Base-by-base conservation (phyloP, 306 rosid species). In the Ochetophila trinervis region DNA sequence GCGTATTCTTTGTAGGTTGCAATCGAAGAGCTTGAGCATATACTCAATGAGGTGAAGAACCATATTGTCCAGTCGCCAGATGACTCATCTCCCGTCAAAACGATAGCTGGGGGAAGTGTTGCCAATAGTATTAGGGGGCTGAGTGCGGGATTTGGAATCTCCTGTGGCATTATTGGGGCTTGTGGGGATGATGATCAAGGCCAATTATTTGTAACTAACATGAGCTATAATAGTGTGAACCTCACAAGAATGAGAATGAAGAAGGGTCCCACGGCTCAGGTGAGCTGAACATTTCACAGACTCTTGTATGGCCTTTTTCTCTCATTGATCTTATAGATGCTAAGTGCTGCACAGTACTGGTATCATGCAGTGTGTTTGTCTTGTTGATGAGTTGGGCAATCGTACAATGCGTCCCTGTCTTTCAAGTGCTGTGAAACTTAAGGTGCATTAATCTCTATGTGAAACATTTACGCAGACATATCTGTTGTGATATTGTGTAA, bases 381-480 rank as follows among this genome's bases (percentile, higher is more conserved):
- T 93, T 83, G 97, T 93, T 65, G 99, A 93, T 70, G 86, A 70
- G 1, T 40, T 61, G 74, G 97, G 91, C 16, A 90, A 90, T 68
- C 94, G 99, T 11, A 93, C 99, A 24, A 87, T 90, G 99, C 94
- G 99, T 17, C 98, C 98, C 37, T 87, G 86, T 79, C 94, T 93
- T 69, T 86, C 96, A 7, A 89, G 78, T 78, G 96, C 97, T 22
- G 96, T 87, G 60, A 93, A 86, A 81, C 80, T 89, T 76, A 85
- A 87, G 95, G 98, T 92, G 67, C 57, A n/a, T 54, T 45, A 22
- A 56, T 63, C 68, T 60, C 13, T 17, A 50, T 55, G 45, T 57
- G 30, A n/a, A n/a, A 23, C 32, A 18, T 66, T 14, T 48, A 42
- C 23, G 54, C 57, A 21, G 27, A 18, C 36, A 44, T 23, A 12